Evolutionary conservation across 768 basidiomycete species (phyloP).

Genomic region (Stropharia rugosoannulata): DNA sequence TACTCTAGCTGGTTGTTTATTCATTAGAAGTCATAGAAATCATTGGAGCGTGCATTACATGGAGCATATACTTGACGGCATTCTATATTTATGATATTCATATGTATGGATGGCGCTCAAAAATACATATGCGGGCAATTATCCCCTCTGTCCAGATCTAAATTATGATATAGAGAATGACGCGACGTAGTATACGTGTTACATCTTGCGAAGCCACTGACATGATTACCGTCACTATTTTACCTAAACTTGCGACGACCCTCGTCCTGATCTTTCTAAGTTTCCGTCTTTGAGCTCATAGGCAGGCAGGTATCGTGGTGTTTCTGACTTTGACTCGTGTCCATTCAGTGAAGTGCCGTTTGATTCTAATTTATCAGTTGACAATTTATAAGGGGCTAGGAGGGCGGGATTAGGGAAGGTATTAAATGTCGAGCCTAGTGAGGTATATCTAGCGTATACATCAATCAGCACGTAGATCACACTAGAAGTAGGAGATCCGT

Average conservation of each 20-base stretch:
- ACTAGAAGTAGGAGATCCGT: slow-evolving; percentile 18
- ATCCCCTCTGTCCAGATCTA: too few relatives aligned
- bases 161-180: too few relatives aligned
- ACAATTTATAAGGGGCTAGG: slow-evolving; percentile 23
- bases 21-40: too few relatives aligned
- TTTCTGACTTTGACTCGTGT: slow-evolving; percentile 6
- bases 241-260: slow-evolving; percentile 17
- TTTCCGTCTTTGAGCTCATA: slow-evolving; percentile 76
- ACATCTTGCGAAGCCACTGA: background rate
- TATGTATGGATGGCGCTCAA: too few relatives aligned
- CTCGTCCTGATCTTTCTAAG: slow-evolving; percentile 72
- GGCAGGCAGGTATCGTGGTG: slow-evolving; percentile 65
- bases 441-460: slow-evolving; percentile 75
- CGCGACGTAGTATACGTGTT: background rate
- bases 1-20: too few relatives aligned
- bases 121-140: too few relatives aligned
- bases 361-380: background rate
- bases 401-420: slow-evolving; percentile 93
- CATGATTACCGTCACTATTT: slow-evolving; percentile 5
- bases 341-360: background rate
- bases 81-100: too few relatives aligned
- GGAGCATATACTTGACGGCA: too few relatives aligned
- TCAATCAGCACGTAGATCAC: background rate
- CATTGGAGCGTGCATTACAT: too few relatives aligned
- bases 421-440: slow-evolving; percentile 93